phyloP scores from a whole-genome alignment of 2,329 filamentous ascomycete species.

The Xylariaceae sp. region DNA sequence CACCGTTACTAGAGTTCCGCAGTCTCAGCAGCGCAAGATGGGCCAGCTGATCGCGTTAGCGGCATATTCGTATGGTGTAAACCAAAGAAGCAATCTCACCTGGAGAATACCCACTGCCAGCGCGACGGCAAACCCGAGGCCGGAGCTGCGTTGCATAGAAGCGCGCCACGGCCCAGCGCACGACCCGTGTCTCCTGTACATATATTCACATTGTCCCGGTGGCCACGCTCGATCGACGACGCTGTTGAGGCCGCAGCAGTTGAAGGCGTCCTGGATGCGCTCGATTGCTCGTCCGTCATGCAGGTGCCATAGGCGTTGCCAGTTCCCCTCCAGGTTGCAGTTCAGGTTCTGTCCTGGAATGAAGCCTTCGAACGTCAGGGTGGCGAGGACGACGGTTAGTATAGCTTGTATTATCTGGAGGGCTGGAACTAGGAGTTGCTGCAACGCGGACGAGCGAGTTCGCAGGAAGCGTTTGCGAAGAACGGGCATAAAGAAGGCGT shows the following conservation, averaged over 20 bases:
- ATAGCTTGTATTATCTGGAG: slow-evolving; percentile 48
- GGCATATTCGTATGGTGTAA: slow-evolving; percentile 26
- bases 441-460: slow-evolving; percentile 3
- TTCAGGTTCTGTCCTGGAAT: slow-evolving; percentile 38
- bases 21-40: slow-evolving; percentile 33
- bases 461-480: slow-evolving; percentile 12
- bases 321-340: slow-evolving; percentile 61
- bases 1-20: slow-evolving; percentile 5
- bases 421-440: slow-evolving; percentile 36
- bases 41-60: slow-evolving; percentile 34
- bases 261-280: slow-evolving; percentile 65
- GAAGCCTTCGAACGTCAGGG: slow-evolving; percentile 41
- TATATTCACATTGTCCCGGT: slow-evolving; percentile 44
- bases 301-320: slow-evolving; percentile 55
- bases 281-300: slow-evolving; percentile 56
- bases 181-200: slow-evolving; percentile 47
- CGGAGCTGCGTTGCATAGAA: slow-evolving; percentile 55
- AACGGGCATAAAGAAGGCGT: slow-evolving; percentile 29
- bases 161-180: slow-evolving; percentile 61
- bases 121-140: slow-evolving; percentile 58
- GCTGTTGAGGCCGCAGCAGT: slow-evolving; percentile 67
- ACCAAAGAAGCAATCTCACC: slow-evolving; percentile 42
- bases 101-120: slow-evolving; percentile 58
- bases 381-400: slow-evolving; percentile 47
- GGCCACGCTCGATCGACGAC: slow-evolving; percentile 65